phyloP scores from a whole-genome alignment of 1,284 basidiomycete genomes.

The Coniophora puteana region DNA sequence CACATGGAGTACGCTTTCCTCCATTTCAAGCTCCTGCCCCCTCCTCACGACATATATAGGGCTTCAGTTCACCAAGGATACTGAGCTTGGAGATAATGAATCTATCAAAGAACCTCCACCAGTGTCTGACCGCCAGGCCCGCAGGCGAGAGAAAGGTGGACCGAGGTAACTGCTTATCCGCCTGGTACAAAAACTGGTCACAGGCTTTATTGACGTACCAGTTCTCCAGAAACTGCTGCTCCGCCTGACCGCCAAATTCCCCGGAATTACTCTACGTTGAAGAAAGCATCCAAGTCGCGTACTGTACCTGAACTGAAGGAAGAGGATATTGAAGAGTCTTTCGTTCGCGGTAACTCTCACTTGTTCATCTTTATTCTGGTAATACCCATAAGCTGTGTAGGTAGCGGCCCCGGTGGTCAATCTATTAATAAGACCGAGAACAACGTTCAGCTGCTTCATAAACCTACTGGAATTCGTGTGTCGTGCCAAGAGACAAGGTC shows the following conservation, averaged over 20 bases:
- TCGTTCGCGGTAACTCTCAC: conserved; percentile 65
- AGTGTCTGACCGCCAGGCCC: conserved; percentile 41
- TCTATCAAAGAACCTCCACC: conserved; percentile 55
- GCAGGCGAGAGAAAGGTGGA: conserved; percentile 34
- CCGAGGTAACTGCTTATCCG: conserved; percentile 32
- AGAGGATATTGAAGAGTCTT: conserved; percentile 70
- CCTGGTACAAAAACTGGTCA: conserved; percentile 11
- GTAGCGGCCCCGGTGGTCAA: conserved; percentile 81
- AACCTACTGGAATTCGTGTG: conserved; percentile 74
- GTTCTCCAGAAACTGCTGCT: conserved; percentile 40
- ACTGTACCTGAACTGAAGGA: conserved; percentile 63
- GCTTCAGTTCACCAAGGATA: conserved; percentile 61
- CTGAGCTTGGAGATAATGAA: conserved; percentile 73
- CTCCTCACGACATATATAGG: conserved; percentile 41
- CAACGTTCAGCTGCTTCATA: conserved; percentile 77
- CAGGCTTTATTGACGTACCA: conserved; percentile 24
- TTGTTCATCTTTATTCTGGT: neutral
- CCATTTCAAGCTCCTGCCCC: conserved; percentile 4
- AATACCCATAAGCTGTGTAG: conserved; percentile 35
- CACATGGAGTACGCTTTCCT: conserved; percentile 49
- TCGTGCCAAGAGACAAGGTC: conserved; percentile 79
- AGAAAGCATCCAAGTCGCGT: conserved; percentile 60
- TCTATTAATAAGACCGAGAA: conserved; percentile 85
- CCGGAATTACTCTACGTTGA: conserved; percentile 64
- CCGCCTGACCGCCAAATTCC: conserved; percentile 24